phyloP scores from a whole-genome alignment of 2,329 filamentous ascomycete species.

The Dendrostoma leiphaemia region DNA sequence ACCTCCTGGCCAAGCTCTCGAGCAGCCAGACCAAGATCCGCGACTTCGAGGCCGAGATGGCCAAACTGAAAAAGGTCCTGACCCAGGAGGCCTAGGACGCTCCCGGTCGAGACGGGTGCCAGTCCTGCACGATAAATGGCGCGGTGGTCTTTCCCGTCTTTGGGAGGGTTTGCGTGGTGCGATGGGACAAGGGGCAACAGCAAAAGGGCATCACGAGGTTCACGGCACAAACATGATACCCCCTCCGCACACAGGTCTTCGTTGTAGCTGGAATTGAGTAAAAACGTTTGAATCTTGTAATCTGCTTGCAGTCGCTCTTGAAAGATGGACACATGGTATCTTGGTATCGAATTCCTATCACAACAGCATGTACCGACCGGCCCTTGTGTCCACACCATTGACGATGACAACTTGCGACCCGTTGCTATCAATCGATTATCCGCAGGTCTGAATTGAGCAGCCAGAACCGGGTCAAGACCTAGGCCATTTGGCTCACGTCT shows the following conservation, averaged over 20 bases:
- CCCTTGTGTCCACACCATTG: too few species aligned
- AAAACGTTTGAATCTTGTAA: too few species aligned
- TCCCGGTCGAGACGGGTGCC: neutral
- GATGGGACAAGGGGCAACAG: neutral
- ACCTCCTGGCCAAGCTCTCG: conserved; percentile 71
- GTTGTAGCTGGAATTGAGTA: neutral
- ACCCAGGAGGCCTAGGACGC: conserved; percentile 27
- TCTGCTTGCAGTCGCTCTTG: neutral
- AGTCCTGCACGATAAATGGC: neutral
- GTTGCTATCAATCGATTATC: too few species aligned
- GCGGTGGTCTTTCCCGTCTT: neutral
- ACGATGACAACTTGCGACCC: too few species aligned
- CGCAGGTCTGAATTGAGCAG: neutral
- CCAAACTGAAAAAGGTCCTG: conserved; percentile 68
- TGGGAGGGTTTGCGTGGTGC: neutral
- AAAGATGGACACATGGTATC: neutral
- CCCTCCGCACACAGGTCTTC: neutral
- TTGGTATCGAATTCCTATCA: neutral
- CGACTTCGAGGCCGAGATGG: conserved; percentile 71
- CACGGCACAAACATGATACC: conserved; percentile 4
- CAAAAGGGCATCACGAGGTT: neutral
- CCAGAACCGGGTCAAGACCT: neutral
- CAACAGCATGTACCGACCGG: too few species aligned
- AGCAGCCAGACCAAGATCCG: conserved; percentile 73
- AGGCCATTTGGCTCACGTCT: conserved; percentile 21